Evolutionary conservation across 2,329 filamentous ascomycete genomes (phyloP).

Genomic region (Zymoseptoria pseudotritici): DNA sequence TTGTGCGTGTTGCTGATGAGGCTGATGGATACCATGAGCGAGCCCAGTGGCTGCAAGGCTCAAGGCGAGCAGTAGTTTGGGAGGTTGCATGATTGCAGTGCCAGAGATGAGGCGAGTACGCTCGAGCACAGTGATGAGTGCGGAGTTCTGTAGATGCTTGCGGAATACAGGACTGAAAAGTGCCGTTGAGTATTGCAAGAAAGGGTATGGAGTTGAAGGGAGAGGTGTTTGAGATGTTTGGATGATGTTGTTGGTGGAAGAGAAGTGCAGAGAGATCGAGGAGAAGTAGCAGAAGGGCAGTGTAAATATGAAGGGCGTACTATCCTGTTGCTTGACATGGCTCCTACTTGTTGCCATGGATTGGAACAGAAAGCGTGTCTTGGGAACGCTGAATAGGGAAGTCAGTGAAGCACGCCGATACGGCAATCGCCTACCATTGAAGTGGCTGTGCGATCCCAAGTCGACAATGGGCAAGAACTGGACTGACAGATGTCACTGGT

Average conservation of each 20-base stretch:
- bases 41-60: slow-evolving; percentile 2
- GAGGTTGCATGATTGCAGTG: slow-evolving; percentile 1
- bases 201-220: not conserved
- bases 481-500: no score
- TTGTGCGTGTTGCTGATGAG: not conserved
- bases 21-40: not conserved
- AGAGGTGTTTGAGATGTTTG: slow-evolving; percentile 1
- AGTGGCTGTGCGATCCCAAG: not conserved
- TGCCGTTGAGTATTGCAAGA: not conserved
- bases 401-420: not conserved
- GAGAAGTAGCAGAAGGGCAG: not conserved
- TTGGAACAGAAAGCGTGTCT: not conserved
- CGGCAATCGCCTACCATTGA: not conserved
- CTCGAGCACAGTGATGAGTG: not conserved
- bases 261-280: not conserved
- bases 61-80: slow-evolving; percentile 1
- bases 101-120: not conserved
- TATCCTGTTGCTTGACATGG: not conserved
- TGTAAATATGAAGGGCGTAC: not conserved
- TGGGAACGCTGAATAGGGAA: not conserved
- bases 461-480: not conserved
- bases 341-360: not conserved
- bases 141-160: not conserved
- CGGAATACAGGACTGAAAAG: not conserved
- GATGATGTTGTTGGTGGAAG: slow-evolving; percentile 2